Evolutionary conservation across 805 yeast genomes (phyloP), one percentile per base, ranked within the genome.

Genomic region (Schizosaccharomyces octosporus): DNA sequence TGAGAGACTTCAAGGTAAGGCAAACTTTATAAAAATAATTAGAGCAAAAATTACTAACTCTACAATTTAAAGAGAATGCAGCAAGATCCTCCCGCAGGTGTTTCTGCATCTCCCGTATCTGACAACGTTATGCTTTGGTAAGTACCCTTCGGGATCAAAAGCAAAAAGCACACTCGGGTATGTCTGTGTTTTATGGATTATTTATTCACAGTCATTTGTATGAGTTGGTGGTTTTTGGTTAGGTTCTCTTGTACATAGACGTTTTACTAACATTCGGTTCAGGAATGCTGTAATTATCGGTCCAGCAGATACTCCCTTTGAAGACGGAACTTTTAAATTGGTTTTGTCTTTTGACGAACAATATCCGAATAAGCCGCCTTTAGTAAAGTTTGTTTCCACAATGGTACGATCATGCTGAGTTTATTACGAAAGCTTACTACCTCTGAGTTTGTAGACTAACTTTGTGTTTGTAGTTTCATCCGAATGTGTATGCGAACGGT

Each of bases 1-100:
- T 93, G 97, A 85, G 98, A 72, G 98, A 93, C 74, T 87, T 93
- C 74, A 89, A 88, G 72, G 85, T 83, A 73, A 59, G 84, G 19
- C 36, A 17, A 39, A 24, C 27, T 1, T 55, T 21, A 19, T 60
- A n/a, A n/a, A 6, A 45, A 6, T 27, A 21, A 43, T 39, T n/a
- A 19, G 13, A 19, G 31, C 17, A 57, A 24, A 15, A 32, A 54
- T 6, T 15, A 43, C 13, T 11, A 27, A 59, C 27, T 17, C 5
- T 61, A 48, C 36, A 13, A 48, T 31, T 39, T 61, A 21, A 63
- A 81, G 83, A 83, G 97, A 67, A 89, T 93, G 84, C 96, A 93
- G 72, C 93, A 85, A 75, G 98, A 93, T 72, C 93, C 97, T 13
- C 96, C 98, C 29, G 93, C 95, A 41, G 98, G 98, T 17, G 95